These are phyloP conservation scores for Thielaviopsis euricoi DNA, from an alignment of 2,329 filamentous ascomycete genomes.

Conservation along the genomic window DNA sequence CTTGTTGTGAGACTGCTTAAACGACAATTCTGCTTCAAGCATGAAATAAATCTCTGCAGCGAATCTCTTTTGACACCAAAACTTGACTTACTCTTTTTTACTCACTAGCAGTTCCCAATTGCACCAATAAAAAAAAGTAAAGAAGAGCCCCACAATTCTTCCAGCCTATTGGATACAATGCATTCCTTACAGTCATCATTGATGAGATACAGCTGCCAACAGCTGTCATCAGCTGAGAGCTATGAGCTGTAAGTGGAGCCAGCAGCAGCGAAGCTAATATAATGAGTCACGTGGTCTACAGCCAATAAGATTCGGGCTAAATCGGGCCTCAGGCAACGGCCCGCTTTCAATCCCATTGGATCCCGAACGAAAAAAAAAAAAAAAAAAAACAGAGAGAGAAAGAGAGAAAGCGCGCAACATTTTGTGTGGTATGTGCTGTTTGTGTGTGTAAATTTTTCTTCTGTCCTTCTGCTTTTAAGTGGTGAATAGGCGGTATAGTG, in stretches of 20 bases:
- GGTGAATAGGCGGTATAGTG: too few species aligned
- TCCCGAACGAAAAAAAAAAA: conserved; percentile 8
- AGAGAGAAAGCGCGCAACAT: too few species aligned
- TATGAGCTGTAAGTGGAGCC: too few species aligned
- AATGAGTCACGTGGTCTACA: conserved; percentile 11
- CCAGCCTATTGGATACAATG: conserved; percentile 10
- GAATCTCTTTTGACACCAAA: too few species aligned
- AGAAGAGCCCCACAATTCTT: neutral
- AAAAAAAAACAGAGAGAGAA: neutral
- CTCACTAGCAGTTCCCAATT: too few species aligned
- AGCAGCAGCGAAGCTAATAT: neutral
- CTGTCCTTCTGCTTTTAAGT: too few species aligned
- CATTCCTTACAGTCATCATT: conserved; percentile 11
- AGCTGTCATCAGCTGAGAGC: conserved; percentile 1
- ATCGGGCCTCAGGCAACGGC: conserved; percentile 12
- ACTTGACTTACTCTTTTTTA: too few species aligned
- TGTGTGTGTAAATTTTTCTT: too few species aligned
- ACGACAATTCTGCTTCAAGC: too few species aligned
- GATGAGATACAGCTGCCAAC: neutral
- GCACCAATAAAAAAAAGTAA: neutral
- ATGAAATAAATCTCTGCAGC: too few species aligned
- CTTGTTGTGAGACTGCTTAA: too few species aligned
- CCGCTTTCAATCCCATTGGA: conserved; percentile 10
- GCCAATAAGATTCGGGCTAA: conserved; percentile 14
- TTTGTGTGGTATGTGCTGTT: too few species aligned